phyloP scores from a whole-genome alignment of 345 rosid species.

The Citrus cavaleriei region DNA sequence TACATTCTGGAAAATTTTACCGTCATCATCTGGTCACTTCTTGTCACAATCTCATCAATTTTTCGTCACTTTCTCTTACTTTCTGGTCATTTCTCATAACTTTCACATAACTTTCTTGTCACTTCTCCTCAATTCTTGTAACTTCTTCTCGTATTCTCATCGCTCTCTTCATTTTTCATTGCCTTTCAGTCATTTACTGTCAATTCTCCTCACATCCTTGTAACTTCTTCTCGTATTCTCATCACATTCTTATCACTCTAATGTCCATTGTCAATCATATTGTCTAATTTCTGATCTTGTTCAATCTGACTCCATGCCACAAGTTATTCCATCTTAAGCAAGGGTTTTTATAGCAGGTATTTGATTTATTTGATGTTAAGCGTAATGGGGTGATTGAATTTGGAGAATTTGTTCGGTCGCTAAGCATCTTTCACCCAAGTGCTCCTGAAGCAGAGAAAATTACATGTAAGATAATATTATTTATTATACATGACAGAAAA shows the following conservation, averaged over 20 bases:
- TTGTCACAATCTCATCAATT: neutral
- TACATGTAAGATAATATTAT: constrained; percentile 33
- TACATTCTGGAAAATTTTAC: too few relatives aligned
- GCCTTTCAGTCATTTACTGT: too few relatives aligned
- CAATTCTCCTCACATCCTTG: too few relatives aligned
- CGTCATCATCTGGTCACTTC: too few relatives aligned
- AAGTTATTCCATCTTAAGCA: neutral
- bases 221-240: too few relatives aligned
- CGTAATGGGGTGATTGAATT: constrained; percentile 64
- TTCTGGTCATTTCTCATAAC: too few relatives aligned
- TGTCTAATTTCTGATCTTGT: neutral
- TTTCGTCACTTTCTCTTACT: neutral
- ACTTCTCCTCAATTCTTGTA: too few relatives aligned
- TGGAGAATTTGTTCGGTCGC: constrained; percentile 66
- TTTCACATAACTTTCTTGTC: too few relatives aligned
- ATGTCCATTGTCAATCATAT: neutral
- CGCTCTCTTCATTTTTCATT: too few relatives aligned
- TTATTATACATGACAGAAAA: neutral
- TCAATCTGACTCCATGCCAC: neutral
- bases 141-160: too few relatives aligned
- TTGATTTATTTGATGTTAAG: constrained; percentile 55
- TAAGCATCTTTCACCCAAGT: constrained; percentile 64
- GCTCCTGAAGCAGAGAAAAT: constrained; percentile 48
- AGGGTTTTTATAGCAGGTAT: constrained; percentile 41
- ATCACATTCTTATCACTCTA: neutral